Evolutionary conservation across 2,329 filamentous ascomycete genomes (phyloP).

Genomic region (Fusarium kyushuense): DNA sequence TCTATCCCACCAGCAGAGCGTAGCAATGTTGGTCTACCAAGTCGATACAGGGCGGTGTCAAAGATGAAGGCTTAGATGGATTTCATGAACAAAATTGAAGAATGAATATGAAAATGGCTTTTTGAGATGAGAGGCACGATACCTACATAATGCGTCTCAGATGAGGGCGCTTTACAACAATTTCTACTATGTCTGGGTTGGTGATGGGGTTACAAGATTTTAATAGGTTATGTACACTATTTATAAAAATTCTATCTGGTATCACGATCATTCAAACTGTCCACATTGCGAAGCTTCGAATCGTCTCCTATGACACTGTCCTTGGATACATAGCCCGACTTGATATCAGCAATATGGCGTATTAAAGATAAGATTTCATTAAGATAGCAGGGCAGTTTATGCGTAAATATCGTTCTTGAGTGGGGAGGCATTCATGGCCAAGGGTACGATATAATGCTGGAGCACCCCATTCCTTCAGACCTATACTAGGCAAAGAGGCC

Average conservation of each 20-base stretch:
- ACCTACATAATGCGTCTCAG: background rate
- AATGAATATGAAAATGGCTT: conserved; percentile 5
- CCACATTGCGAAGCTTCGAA: background rate
- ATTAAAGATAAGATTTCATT: background rate
- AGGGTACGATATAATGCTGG: background rate
- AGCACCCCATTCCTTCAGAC: background rate
- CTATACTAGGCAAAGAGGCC: background rate
- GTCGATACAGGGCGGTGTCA: conserved; percentile 26
- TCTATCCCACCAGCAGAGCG: conserved; percentile 25
- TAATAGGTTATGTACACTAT: background rate
- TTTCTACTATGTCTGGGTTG: background rate
- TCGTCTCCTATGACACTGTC: no score
- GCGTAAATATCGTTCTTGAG: background rate
- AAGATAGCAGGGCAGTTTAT: background rate
- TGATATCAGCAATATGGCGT: background rate
- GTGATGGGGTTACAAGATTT: background rate
- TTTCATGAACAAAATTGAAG: background rate
- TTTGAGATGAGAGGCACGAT: conserved; percentile 1
- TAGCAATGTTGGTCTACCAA: conserved; percentile 29
- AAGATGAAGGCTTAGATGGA: conserved; percentile 6
- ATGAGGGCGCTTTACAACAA: background rate
- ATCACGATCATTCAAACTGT: background rate
- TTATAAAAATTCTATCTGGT: background rate
- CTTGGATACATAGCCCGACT: background rate
- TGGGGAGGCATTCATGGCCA: background rate